A percentile compares a stretch with the other conserved stretches of the same genome.
Conservation (phyloP, 768 basidiomycete species). For the Pulveroboletus sp. region DNA sequence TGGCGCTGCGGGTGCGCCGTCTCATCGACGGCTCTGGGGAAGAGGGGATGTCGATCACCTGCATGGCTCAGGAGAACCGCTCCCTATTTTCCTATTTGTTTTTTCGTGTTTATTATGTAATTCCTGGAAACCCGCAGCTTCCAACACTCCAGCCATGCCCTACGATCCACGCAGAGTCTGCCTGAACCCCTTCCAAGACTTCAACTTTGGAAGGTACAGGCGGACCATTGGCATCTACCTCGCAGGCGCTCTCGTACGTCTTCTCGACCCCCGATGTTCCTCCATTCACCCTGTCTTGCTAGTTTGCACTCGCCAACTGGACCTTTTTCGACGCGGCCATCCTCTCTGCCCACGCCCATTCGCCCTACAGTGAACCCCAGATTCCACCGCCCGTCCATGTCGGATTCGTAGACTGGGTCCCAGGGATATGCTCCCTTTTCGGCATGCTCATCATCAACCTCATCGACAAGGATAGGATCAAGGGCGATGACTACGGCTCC, state of each 20-base stretch:
- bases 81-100: neutral
- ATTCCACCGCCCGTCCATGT: slow-evolving; percentile 75
- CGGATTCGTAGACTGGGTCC: slow-evolving; percentile 95
- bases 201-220: slow-evolving; percentile 71
- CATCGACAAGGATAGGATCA: slow-evolving; percentile 90
- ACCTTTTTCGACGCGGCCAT: slow-evolving; percentile 91
- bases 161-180: slow-evolving; percentile 87
- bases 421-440: slow-evolving; percentile 86
- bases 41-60: slow-evolving; percentile 25
- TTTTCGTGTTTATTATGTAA: slow-evolving; percentile 18
- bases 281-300: neutral
- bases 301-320: slow-evolving; percentile 97
- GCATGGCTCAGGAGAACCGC: slow-evolving; percentile 10
- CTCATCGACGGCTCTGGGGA: slow-evolving; percentile 21
- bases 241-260: slow-evolving; percentile 84
- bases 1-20: slow-evolving; percentile 19
- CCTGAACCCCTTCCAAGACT: slow-evolving; percentile 78
- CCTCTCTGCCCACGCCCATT: slow-evolving; percentile 78
- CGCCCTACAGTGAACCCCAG: slow-evolving; percentile 68
- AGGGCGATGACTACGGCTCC: slow-evolving; percentile 79
- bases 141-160: slow-evolving; percentile 31
- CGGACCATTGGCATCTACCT: slow-evolving; percentile 85
- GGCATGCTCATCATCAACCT: slow-evolving; percentile 91
- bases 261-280: too few species aligned
- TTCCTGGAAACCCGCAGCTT: slow-evolving; percentile 1